Conservation (phyloP, 2,329 filamentous ascomycete genomes). For the Pseudogymnoascus sp. region DNA sequence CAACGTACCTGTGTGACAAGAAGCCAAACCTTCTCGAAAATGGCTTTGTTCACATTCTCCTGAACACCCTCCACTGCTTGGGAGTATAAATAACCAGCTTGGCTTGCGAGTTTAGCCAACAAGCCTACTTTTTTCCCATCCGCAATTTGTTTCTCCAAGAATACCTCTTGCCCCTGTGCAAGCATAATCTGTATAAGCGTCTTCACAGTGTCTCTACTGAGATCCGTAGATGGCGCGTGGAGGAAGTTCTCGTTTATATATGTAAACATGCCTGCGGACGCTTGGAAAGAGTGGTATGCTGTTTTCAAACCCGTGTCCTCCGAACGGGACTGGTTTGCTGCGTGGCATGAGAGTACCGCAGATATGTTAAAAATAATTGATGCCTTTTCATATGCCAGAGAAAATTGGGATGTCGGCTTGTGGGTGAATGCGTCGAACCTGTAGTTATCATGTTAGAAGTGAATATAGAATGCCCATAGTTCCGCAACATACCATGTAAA, state of each 20-base stretch:
- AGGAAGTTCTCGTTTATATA: conserved; percentile 99
- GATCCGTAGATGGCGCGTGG: conserved; percentile 90
- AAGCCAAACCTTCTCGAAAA: conserved; percentile 94
- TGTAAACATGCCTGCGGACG: conserved; percentile 97
- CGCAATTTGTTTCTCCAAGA: conserved; percentile 88
- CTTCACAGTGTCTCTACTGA: conserved; percentile 93
- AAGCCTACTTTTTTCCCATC: conserved; percentile 90
- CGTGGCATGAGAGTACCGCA: conserved; percentile 91
- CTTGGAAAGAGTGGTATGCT: conserved; percentile 96
- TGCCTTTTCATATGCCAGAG: conserved; percentile 93
- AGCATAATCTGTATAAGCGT: conserved; percentile 87
- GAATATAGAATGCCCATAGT: conserved; percentile 8
- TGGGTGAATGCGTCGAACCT: conserved; percentile 99
- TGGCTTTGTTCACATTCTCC: conserved; percentile 80
- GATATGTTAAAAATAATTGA: conserved; percentile 99
- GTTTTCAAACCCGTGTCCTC: conserved; percentile 92
- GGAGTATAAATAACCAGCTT: conserved; percentile 78
- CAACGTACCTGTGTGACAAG: conserved; percentile 63
- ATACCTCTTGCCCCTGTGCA: conserved; percentile 94
- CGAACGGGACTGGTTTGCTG: conserved; percentile 81
- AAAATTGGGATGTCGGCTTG: conserved; percentile 94
- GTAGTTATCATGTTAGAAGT: conserved; percentile 22
- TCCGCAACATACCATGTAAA: conserved; percentile 74
- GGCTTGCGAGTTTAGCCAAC: conserved; percentile 85
- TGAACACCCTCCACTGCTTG: conserved; percentile 86